These are phyloP conservation scores for Phlebiopsis flavidoalba DNA, from an alignment of 768 basidiomycete genomes.

Conservation along the genomic window DNA sequence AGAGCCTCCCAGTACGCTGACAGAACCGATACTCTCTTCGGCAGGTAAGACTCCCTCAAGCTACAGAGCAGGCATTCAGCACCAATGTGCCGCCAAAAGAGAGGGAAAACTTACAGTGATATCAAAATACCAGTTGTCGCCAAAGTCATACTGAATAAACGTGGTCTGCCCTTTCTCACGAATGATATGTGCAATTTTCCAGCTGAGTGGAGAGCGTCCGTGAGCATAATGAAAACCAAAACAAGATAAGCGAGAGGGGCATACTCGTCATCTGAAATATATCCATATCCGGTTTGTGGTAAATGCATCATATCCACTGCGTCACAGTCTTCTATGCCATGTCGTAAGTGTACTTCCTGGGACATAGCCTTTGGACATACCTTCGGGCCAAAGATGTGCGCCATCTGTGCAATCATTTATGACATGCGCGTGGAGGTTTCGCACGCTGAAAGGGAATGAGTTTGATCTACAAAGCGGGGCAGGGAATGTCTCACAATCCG, in stretches of 20 bases:
- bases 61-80: not conserved
- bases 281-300: constrained; percentile 6
- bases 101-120: constrained; percentile 3
- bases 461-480: not conserved
- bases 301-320: constrained; percentile 10
- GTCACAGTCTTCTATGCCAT: not conserved
- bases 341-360: not conserved
- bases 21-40: not conserved
- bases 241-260: not conserved
- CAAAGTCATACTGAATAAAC: constrained; percentile 11
- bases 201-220: not conserved
- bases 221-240: not conserved
- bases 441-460: not conserved
- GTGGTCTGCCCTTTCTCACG: not conserved
- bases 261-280: constrained; percentile 7
- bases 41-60: not conserved
- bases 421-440: constrained; percentile 8
- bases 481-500: constrained; percentile 1
- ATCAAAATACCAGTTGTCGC: constrained; percentile 9
- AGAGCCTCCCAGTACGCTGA: not conserved
- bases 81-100: not conserved
- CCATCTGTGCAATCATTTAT: constrained; percentile 7
- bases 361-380: not conserved
- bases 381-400: constrained; percentile 6
- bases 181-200: constrained; percentile 5